A percentile compares a stretch with the other conserved stretches of the same genome.
Evolutionary conservation across 75 land plant genomes (phyloP).

Genomic region (Cryptomeria japonica): DNA sequence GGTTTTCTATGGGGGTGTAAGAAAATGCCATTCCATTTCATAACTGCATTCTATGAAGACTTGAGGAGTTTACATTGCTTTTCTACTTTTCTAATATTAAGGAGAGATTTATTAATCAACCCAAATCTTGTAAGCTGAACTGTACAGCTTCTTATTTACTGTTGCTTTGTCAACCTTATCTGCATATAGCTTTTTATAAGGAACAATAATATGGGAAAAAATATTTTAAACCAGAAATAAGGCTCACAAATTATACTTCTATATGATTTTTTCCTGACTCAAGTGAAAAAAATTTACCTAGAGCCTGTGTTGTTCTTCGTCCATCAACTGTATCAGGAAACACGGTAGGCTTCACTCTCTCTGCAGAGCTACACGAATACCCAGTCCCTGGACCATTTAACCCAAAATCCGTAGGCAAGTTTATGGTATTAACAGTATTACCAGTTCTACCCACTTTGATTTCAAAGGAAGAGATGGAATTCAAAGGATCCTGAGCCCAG

Average conservation of each 20-base stretch:
- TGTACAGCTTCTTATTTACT: neutral
- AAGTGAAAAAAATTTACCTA: conserved; percentile 30
- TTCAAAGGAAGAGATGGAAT: conserved; percentile 45
- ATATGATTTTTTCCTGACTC: neutral
- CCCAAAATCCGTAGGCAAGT: conserved; percentile 34
- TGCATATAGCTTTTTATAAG: neutral
- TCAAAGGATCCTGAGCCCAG: conserved; percentile 41
- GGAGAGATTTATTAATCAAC: too few relatives aligned
- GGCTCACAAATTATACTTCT: neutral
- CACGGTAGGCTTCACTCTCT: conserved; percentile 25
- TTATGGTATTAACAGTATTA: neutral
- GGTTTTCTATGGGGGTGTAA: too few relatives aligned
- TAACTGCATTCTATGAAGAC: too few relatives aligned
- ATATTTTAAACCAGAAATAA: neutral
- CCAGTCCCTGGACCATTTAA: conserved; percentile 43
- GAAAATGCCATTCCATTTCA: too few relatives aligned
- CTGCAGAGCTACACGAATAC: conserved; percentile 47
- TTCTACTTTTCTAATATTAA: too few relatives aligned
- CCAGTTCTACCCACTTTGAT: conserved; percentile 43
- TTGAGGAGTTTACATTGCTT: too few relatives aligned
- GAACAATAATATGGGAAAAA: neutral
- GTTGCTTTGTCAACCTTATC: too few relatives aligned
- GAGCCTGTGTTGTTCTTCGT: conserved; percentile 40
- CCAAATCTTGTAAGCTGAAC: neutral
- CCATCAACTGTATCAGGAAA: conserved; percentile 22